Evolutionary conservation across 2,329 filamentous ascomycete species (phyloP), one percentile per base, ranked within the genome.

Genomic region (Xylaria sp.): DNA sequence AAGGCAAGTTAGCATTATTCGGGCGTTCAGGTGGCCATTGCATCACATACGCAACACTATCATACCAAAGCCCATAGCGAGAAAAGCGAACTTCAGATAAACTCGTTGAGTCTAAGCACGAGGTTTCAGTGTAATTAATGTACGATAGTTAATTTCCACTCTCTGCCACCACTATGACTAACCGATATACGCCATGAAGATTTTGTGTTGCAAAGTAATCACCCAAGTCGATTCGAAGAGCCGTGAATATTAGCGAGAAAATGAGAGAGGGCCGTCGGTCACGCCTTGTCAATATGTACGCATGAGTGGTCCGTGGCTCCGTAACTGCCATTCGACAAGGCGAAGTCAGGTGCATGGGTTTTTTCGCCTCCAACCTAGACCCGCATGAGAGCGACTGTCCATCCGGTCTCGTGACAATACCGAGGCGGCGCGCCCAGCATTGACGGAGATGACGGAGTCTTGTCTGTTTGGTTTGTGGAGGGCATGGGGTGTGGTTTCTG

Each of bases 11-110:
- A 69, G 69, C 65, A 70, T 70, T 65, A 56, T 57, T 63, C 54
- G 66, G 69, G 69, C 69, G 69, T 71, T 71, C 69, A 65, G 69
- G 69, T 56, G 69, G 66, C 69, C 63, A 54, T 61, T 65, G 62
- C 69, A 69, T 66, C 44, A 63, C 46, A 52, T 31, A 37, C 64
- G 31, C 46, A 60, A 39, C 31, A 54, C 12, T 25, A 66, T n/a
- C 55, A 66, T 52, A 39, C 44, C 39, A 48, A 44, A 54, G 41
- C 12, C 20, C 28, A 63, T n/a, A 54, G 23, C 8, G 28, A 37
- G n/a, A 51, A 55, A 51, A 63, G 31, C 31, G 39, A 48, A 51
- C 31, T 37, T 23, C 15, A 25, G 48, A 51, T 8, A 56, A 28
- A 41, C 18, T 48, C 60, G 56, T 50, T 56, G 23, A 50, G 12